These are phyloP conservation scores for Amphibolis antarctica DNA, from an alignment of 106 monocot species.

Conservation along the genomic window DNA sequence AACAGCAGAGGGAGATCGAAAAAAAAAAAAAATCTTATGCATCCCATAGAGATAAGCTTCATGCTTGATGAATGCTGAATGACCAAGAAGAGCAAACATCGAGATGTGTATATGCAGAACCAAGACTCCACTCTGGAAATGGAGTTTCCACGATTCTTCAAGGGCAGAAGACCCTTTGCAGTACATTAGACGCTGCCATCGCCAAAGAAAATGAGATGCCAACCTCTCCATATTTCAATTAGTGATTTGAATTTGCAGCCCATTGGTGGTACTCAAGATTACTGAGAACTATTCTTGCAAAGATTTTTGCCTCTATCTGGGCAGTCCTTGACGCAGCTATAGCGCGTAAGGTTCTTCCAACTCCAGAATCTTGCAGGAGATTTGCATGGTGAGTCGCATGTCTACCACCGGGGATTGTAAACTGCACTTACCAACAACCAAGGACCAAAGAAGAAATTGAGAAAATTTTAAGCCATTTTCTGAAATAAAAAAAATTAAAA, in stretches of 20 bases:
- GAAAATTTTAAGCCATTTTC: neutral
- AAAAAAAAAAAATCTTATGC: neutral
- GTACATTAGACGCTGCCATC: neutral
- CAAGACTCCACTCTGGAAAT: neutral
- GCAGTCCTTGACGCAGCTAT: conserved; percentile 58
- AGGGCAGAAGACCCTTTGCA: neutral
- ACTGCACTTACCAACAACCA: conserved; percentile 42
- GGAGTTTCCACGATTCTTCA: neutral
- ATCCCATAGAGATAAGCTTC: neutral
- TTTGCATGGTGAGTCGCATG: conserved; percentile 77
- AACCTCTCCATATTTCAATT: conserved; percentile 1
- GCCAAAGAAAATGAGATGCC: neutral
- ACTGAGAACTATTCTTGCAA: conserved; percentile 63
- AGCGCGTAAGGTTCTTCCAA: conserved; percentile 50
- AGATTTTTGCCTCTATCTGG: conserved; percentile 78
- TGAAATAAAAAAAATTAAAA: neutral
- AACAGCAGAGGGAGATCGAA: neutral
- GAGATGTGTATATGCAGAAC: neutral
- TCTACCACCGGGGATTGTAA: conserved; percentile 75
- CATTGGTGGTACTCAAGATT: conserved; percentile 72
- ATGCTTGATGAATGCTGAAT: neutral
- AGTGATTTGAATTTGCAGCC: conserved; percentile 23
- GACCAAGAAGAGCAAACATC: neutral
- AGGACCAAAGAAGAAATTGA: neutral
- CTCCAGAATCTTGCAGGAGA: conserved; percentile 62